Percentiles rank a stretch among this genome's conserved stretches.
phyloP scores from a whole-genome alignment of 106 monocot species.

The Iris macrosiphon region DNA sequence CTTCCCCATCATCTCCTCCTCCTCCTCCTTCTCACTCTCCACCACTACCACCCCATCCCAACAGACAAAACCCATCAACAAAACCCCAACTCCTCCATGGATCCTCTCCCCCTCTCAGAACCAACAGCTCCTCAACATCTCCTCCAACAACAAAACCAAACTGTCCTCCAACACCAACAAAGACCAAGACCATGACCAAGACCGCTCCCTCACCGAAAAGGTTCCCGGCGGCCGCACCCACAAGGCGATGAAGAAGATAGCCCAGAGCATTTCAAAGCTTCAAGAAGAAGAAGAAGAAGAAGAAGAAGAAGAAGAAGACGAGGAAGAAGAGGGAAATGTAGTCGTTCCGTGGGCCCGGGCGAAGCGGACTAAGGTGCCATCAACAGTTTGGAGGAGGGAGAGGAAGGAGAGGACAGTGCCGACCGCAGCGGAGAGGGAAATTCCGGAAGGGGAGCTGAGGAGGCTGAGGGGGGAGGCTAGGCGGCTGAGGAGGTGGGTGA shows the following conservation, averaged over 20 bases:
- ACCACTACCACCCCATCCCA: neutral
- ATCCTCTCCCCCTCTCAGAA: slow-evolving; percentile 46
- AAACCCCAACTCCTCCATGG: slow-evolving; percentile 71
- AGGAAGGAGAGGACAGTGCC: slow-evolving; percentile 50
- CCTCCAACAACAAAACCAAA: slow-evolving; percentile 5
- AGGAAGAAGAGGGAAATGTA: neutral
- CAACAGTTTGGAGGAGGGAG: slow-evolving; percentile 50
- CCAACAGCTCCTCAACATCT: slow-evolving; percentile 25
- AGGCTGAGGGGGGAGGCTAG: slow-evolving; percentile 48
- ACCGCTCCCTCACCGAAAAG: slow-evolving; percentile 30
- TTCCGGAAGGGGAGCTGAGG: slow-evolving; percentile 27
- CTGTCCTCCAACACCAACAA: neutral
- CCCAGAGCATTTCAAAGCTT: slow-evolving; percentile 42
- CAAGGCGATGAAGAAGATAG: slow-evolving; percentile 47
- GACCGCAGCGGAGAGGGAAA: slow-evolving; percentile 47
- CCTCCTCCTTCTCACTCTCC: neutral
- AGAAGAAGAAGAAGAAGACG: neutral
- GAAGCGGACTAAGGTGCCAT: slow-evolving; percentile 19
- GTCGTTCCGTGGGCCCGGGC: slow-evolving; percentile 49
- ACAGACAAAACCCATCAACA: neutral
- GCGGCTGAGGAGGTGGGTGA: slow-evolving; percentile 54
- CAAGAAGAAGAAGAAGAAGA: neutral
- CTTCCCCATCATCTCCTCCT: neutral
- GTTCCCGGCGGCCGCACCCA: slow-evolving; percentile 57
- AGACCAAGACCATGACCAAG: neutral